Evolutionary conservation across 2,329 filamentous ascomycete genomes (phyloP).

Genomic region (Didymella sp.): DNA sequence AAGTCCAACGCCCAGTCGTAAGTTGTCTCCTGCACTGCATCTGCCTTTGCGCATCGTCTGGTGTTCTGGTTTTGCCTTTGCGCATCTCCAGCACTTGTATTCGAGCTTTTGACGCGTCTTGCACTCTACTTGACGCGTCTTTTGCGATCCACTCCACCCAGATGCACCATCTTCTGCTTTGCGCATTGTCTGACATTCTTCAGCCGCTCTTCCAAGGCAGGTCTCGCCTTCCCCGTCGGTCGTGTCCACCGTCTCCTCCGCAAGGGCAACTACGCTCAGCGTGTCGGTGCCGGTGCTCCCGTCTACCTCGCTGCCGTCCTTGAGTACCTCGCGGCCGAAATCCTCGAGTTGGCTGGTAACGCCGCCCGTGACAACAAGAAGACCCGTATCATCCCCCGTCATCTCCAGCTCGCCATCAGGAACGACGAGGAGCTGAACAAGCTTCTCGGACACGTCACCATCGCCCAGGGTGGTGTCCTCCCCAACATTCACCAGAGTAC

Average conservation of each 20-base stretch:
- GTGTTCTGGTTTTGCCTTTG: slow-evolving; percentile 15
- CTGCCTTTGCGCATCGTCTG: slow-evolving; percentile 17
- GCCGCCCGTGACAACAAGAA: slow-evolving; percentile 99
- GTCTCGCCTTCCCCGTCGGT: slow-evolving; percentile 97
- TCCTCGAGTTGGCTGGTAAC: slow-evolving; percentile 98
- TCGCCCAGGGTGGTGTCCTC: slow-evolving; percentile 94
- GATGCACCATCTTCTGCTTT: slow-evolving; percentile 21
- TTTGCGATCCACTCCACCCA: slow-evolving; percentile 27
- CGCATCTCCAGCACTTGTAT: slow-evolving; percentile 2
- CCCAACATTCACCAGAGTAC: slow-evolving; percentile 97
- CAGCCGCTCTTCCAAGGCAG: slow-evolving; percentile 98
- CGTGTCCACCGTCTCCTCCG: slow-evolving; percentile 98
- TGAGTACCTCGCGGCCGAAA: slow-evolving; percentile 98
- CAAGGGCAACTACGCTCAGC: slow-evolving; percentile 99
- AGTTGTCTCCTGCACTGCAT: slow-evolving; percentile 58
- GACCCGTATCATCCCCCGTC: slow-evolving; percentile 99
- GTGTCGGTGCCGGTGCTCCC: slow-evolving; percentile 96
- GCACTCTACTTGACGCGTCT: slow-evolving; percentile 36
- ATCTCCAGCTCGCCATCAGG: slow-evolving; percentile 98
- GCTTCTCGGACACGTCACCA: slow-evolving; percentile 93
- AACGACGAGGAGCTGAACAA: slow-evolving; percentile 99
- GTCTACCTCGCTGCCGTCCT: slow-evolving; percentile 98
- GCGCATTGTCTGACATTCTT: slow-evolving; percentile 39
- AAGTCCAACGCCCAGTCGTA: slow-evolving; percentile 98
- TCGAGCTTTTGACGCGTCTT: slow-evolving; percentile 18